Evolutionary conservation across 805 yeast species (phyloP).

Genomic region (Diddensiella caesifluorescens): DNA sequence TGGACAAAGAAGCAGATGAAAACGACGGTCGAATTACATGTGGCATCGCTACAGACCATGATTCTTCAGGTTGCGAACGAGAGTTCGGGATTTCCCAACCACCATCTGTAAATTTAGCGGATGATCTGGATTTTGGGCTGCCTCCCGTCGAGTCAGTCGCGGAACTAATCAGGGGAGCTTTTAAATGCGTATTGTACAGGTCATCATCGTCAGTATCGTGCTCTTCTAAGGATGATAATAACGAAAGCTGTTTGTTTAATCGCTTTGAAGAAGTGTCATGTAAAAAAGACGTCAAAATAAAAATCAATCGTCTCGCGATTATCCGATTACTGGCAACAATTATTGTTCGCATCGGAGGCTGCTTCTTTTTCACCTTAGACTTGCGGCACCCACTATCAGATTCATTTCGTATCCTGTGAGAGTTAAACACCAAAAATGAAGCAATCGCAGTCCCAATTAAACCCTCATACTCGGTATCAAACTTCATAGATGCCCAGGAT

Average conservation of each 20-base stretch:
- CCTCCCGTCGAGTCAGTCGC: conserved; percentile 2
- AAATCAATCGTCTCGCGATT: conserved; percentile 20
- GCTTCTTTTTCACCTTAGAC: not conserved
- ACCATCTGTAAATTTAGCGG: conserved; percentile 12
- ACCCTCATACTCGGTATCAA: conserved; percentile 13
- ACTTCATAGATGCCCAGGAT: conserved; percentile 8
- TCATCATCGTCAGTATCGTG: conserved; percentile 5
- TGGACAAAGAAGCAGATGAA: conserved; percentile 21
- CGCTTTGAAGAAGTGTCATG: conserved; percentile 13
- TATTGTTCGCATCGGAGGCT: conserved; percentile 17
- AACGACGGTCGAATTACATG: conserved; percentile 22
- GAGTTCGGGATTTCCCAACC: conserved; percentile 24
- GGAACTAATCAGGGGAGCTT: conserved; percentile 2
- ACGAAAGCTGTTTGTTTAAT: conserved; percentile 3
- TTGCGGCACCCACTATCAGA: no score
- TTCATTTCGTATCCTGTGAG: not conserved
- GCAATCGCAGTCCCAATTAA: conserved; percentile 15
- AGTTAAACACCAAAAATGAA: conserved; percentile 10
- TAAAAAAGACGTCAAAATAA: conserved; percentile 20
- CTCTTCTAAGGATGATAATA: not conserved
- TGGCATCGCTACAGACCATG: conserved; percentile 21
- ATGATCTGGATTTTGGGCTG: conserved; percentile 4
- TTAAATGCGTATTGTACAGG: not conserved
- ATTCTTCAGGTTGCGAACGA: conserved; percentile 10
- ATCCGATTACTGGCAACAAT: conserved; percentile 20